phyloP scores from a whole-genome alignment of 2,329 filamentous ascomycete species.

The Rhynchosporium secalis region DNA sequence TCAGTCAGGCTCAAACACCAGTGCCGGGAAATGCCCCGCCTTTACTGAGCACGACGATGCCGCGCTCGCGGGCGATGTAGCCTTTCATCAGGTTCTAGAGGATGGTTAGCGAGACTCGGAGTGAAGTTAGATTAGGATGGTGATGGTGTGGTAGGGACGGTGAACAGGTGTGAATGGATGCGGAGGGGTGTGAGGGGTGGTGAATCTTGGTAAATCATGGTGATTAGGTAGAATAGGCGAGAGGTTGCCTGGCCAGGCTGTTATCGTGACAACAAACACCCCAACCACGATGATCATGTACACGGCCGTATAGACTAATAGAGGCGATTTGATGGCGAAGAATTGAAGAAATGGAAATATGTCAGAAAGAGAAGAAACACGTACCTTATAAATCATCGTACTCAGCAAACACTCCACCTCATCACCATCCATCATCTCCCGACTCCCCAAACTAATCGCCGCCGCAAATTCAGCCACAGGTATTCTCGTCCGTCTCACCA shows the following conservation, averaged over 20 bases:
- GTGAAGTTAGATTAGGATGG: neutral
- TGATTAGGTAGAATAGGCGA: conserved; percentile 4
- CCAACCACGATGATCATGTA: neutral
- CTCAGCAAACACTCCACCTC: conserved; percentile 94
- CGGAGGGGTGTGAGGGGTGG: conserved; percentile 1
- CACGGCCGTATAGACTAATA: neutral
- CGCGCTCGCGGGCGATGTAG: conserved; percentile 89
- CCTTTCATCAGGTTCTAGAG: conserved; percentile 74
- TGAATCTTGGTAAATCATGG: conserved; percentile 2
- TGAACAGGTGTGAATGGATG: neutral
- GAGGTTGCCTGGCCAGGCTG: conserved; percentile 21
- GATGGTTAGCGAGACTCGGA: conserved; percentile 15
- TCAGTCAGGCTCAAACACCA: conserved; percentile 52
- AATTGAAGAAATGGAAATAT: neutral
- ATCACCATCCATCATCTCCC: conserved; percentile 73
- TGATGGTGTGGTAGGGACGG: too few species aligned
- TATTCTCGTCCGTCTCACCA: conserved; percentile 72
- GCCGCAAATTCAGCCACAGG: conserved; percentile 82
- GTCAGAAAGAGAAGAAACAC: conserved; percentile 4
- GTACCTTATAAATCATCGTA: conserved; percentile 98
- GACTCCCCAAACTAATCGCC: conserved; percentile 73
- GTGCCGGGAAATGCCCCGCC: conserved; percentile 92
- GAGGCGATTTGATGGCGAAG: neutral
- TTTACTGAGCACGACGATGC: conserved; percentile 90
- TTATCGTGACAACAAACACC: conserved; percentile 7